These are phyloP conservation scores for Cryoendolithus antarcticus DNA, from an alignment of 2,329 filamentous ascomycete genomes.

Conservation along the genomic window DNA sequence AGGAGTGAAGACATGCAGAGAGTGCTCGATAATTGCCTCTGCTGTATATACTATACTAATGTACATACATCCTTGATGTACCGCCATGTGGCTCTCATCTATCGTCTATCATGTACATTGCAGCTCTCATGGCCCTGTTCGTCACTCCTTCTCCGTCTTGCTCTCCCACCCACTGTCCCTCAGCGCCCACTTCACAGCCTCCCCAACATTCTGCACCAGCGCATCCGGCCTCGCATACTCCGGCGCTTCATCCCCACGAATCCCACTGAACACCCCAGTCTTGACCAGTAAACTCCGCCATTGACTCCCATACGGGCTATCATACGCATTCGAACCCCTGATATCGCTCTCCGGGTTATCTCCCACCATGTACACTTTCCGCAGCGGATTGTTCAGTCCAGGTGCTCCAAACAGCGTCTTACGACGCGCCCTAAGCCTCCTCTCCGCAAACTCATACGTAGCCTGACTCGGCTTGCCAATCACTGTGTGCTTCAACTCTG, in stretches of 20 bases:
- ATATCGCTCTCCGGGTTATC: conserved; percentile 69
- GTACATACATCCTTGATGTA: too few species aligned
- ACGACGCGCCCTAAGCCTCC: conserved; percentile 52
- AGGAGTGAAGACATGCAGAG: too few species aligned
- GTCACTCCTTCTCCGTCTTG: background rate
- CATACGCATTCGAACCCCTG: conserved; percentile 66
- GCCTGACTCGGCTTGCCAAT: conserved; percentile 71
- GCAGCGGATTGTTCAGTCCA: conserved; percentile 36
- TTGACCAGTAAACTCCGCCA: conserved; percentile 69
- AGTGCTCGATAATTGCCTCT: too few species aligned
- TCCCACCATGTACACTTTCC: conserved; percentile 85
- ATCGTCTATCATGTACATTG: too few species aligned
- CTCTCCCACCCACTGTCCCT: conserved; percentile 35
- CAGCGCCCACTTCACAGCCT: conserved; percentile 67
- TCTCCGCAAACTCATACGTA: conserved; percentile 78
- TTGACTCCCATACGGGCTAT: conserved; percentile 52
- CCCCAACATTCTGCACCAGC: conserved; percentile 61
- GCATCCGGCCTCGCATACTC: conserved; percentile 51
- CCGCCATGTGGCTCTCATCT: too few species aligned
- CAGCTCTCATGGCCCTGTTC: too few species aligned
- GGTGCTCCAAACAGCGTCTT: conserved; percentile 31
- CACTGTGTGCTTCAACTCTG: conserved; percentile 41
- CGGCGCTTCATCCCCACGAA: conserved; percentile 41
- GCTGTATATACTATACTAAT: too few species aligned
- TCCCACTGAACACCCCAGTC: conserved; percentile 62